Evolutionary conservation across 2,329 filamentous ascomycete species (phyloP), one percentile per base, ranked within the genome.

Genomic region (Podosphaera leucotricha): DNA sequence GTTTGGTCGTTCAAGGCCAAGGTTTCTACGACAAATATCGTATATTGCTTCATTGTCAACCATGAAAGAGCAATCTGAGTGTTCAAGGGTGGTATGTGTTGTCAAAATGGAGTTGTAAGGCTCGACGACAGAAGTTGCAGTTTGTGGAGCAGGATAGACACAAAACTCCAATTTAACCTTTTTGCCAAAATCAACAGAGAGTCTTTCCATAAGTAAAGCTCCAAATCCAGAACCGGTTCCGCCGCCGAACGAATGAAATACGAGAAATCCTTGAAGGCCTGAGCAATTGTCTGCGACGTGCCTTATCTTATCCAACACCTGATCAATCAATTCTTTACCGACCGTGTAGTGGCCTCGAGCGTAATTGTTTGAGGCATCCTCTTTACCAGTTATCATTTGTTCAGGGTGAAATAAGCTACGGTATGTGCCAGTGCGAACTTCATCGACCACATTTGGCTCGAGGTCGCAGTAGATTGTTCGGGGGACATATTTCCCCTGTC

Each of bases 141-240:
- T 90, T 70, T 93, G 86, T 48, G 90, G 90, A 55, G 90, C 86
- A 59, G 90, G 90, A 71, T 98, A 98, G 60, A 98, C 86, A 60
- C 85, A 93, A 74, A 98, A 98, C 68, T 98, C 90, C 52, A 98
- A 76, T 79, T 98, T 98, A 75, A 82, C 92, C 80, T 98, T 98
- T 80, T 98, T 98, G 71, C 90, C 87, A 62, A 94, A 98, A 68
- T 98, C 90, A 59, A 94, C 83, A 30, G 90, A 95, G 50, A 98
- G 77, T 62, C 90, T 87, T 72, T 98, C 90, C 85, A 98, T 92
- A 57, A 98, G 72, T 55, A 98, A 77, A 58, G 90, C 90, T 67
- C 90, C 90, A 65, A 98, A 98, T 61, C 90, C 90, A 57, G 90
- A 98, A 59, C 90, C 90, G 57, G 90, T 98, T 71, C 90, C 90